A percentile compares a stretch with the other conserved stretches of the same genome.
Conservation (phyloP, 345 rosid genomes). For the Excoecaria agallocha region DNA sequence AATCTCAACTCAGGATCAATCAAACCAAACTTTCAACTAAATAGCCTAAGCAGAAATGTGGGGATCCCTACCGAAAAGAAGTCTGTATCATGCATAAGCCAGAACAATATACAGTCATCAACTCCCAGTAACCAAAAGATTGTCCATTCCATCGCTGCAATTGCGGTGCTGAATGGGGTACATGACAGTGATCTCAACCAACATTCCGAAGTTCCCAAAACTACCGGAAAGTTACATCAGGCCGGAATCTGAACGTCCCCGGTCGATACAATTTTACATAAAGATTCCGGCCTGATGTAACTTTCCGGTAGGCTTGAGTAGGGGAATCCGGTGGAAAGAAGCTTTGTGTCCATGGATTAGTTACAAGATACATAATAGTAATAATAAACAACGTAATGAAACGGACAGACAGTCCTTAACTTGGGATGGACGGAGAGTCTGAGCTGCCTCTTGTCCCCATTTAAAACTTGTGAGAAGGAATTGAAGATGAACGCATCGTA, state of each 20-base stretch:
- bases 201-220: conserved; percentile 35
- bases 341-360: conserved; percentile 46
- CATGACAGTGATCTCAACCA: conserved; percentile 26
- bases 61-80: conserved; percentile 21
- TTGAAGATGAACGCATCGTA: no score
- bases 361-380: no score
- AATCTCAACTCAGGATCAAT: neutral
- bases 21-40: neutral
- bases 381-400: no score
- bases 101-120: conserved; percentile 35
- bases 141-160: conserved; percentile 31
- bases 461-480: no score
- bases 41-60: neutral
- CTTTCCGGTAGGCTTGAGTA: conserved; percentile 53
- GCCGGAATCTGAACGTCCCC: no score
- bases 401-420: no score
- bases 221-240: no score
- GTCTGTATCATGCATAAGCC: conserved; percentile 25
- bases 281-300: conserved; percentile 61
- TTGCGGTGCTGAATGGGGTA: conserved; percentile 31
- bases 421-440: no score
- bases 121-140: conserved; percentile 31
- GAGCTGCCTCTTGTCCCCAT: no score
- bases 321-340: conserved; percentile 57
- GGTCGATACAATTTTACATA: no score